Base-by-base conservation (phyloP, 2,329 filamentous ascomycete genomes). In the Neofusicoccum parvum region DNA sequence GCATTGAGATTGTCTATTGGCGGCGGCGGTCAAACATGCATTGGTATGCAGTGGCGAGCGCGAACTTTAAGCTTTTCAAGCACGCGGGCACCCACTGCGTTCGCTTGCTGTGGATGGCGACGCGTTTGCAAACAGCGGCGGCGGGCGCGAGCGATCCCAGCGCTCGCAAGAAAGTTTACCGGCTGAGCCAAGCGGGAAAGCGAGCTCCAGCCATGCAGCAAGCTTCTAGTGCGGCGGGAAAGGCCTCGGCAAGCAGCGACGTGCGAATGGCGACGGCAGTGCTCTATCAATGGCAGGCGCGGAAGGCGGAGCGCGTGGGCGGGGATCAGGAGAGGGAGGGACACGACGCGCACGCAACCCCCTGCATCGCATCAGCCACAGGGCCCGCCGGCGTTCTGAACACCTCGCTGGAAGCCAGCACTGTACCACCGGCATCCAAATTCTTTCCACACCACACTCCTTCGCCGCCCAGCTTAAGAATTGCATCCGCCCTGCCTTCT, bases 371-470 rank as follows among this genome's bases (percentile, higher is more conserved):
- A 49, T 48, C 56, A 60, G 56, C 41, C 56, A 48, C 56, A 48
- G 39, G 54, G 39, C 45, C 43, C 46, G 43, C 59, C 20, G 37
- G 39, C 43, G 27, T 41, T 65, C 51, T 58, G 51, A 65, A 65
- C 63, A 65, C 63, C 63, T 65, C 59, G 45, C 51, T 62, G 46
- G 43, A 60, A 60, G 32, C 43, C 41, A 36, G 27, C 50, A 11
- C 49, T 64, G 62, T 65, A 51, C 53, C 53, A 59, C 62, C 63
- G 46, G 41, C 51, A 65, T 46, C 63, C 53, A 54, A 58, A 58
- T 58, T 58, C 53, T 65, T 65, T 50, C 39, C 17, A 49, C 63
- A 65, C 63, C 63, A 65, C 51, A 48, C 63, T 65, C 63, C 63
- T 50, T 65, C 43, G 45, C 45, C 51, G 41, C 23, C 63, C 43